Base-by-base conservation (phyloP, 2,329 filamentous ascomycete species). In the Arthroderma sp. region DNA sequence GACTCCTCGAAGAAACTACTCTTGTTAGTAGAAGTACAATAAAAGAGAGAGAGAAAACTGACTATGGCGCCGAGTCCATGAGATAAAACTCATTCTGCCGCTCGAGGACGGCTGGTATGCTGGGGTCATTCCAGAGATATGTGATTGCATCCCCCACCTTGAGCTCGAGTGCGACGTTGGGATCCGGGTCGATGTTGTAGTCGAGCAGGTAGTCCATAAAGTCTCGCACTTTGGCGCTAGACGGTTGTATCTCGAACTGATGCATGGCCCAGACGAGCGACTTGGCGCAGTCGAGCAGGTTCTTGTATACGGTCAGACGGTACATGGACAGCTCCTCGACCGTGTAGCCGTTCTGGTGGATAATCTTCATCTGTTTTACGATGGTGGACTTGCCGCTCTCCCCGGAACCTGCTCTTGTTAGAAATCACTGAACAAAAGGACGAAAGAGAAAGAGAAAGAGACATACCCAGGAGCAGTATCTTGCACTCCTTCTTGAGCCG, bases 301-400 rank as follows among this genome's bases (percentile, higher is more conserved):
- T 98, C 76, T 98, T 98, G 78, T 95, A 98, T 60, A 98, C 90
- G 35, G 93, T 97, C 61, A 95, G 83, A 59, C 93, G 87, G 76
- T 97, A 97, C 70, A 95, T 86, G 67, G 87, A 87, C 54, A 97
- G 80, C 73, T 98, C 93, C 66, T 97, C 91, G 64, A 89, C 84
- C 9, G 88, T 91, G 74, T 98, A 98, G 60, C 93, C 93, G 75
- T 96, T 95, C 67, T 97, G 86, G 70, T 98, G 93, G 68, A 98
- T 97, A 66, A 98, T 98, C 76, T 97, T 98, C 93, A 98, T 98
- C 79, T 98, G 93, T 75, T 98, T 98, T 65, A 98, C 93, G 67
- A 98, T 97, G 8, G 93, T 98, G 59, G 93, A 97, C 76, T 98
- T 98, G 65, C 93, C 93, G 74, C 91, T 97, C 77, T 98, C 93